Evolutionary conservation across 495 filamentous ascomycete species (phyloP).

Genomic region (Letharia lupina): DNA sequence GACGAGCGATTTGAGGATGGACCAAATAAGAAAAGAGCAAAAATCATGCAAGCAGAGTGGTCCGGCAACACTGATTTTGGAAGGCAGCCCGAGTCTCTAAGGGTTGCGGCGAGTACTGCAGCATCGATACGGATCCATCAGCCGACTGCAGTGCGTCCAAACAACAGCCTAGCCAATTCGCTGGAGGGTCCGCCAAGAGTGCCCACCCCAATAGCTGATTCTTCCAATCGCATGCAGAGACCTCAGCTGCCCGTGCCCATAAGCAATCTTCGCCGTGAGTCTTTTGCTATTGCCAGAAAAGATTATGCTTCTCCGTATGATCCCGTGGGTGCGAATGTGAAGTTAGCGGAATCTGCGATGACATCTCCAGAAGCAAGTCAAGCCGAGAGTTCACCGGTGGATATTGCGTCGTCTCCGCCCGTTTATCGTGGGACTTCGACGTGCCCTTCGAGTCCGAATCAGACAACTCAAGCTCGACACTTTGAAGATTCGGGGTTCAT

Average conservation of each 20-base stretch:
- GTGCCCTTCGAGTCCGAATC: constrained; percentile 60
- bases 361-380: constrained; percentile 47
- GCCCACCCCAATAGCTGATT: constrained; percentile 67
- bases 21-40: constrained; percentile 63
- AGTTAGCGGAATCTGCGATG: constrained; percentile 42
- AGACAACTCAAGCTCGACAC: constrained; percentile 53
- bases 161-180: constrained; percentile 39
- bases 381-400: constrained; percentile 45
- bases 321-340: constrained; percentile 28
- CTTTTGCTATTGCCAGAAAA: constrained; percentile 32
- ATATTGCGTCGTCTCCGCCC: constrained; percentile 73
- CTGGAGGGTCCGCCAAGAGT: constrained; percentile 71
- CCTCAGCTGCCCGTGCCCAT: constrained; percentile 20
- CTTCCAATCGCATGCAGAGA: constrained; percentile 25
- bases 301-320: constrained; percentile 43
- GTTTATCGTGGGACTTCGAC: constrained; percentile 51
- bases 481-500: constrained; percentile 77
- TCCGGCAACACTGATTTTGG: constrained; percentile 61
- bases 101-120: constrained; percentile 78
- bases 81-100: constrained; percentile 64
- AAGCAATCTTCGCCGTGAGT: constrained; percentile 39
- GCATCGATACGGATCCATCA: constrained; percentile 80
- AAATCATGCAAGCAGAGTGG: constrained; percentile 59
- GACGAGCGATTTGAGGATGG: constrained; percentile 57
- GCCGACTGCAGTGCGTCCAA: constrained; percentile 56